These are phyloP conservation scores for Leccinum barrowsii DNA, from an alignment of 768 basidiomycete species.

Conservation along the genomic window DNA sequence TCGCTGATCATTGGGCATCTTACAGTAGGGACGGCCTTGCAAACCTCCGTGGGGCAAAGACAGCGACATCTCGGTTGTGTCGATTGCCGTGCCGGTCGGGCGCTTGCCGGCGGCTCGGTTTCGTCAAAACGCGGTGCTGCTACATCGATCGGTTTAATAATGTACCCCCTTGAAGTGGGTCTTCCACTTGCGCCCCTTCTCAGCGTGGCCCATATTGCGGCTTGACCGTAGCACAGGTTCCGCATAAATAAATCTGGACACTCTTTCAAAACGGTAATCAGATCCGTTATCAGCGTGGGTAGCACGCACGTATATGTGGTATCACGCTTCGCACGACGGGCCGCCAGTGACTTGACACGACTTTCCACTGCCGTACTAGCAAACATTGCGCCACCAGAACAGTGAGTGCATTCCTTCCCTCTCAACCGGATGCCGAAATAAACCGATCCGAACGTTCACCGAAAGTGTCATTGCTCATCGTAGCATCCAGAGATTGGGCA, in stretches of 20 bases:
- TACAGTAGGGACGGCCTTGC: not conserved
- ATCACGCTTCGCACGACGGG: not conserved
- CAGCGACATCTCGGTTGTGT: constrained; percentile 1
- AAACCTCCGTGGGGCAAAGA: not conserved
- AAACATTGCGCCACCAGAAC: not conserved
- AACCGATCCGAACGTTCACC: not conserved
- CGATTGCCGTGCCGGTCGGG: constrained; percentile 2
- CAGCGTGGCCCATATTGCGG: not conserved
- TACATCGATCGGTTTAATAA: not conserved
- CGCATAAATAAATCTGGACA: not conserved
- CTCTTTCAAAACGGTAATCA: not conserved
- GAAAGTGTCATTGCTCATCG: not conserved
- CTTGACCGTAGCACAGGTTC: not conserved
- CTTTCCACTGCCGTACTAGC: not conserved
- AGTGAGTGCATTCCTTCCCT: not conserved
- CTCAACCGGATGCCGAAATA: not conserved
- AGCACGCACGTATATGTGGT: not conserved
- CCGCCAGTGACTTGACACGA: not conserved
- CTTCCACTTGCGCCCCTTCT: not conserved
- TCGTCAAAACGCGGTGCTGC: constrained; percentile 6
- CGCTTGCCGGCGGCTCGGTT: not conserved
- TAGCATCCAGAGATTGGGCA: not conserved
- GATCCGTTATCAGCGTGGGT: not conserved
- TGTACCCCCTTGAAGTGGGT: not conserved
- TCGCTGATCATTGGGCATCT: not conserved